A percentile compares a stretch with the other conserved stretches of the same genome.
phyloP scores from a whole-genome alignment of 2,329 filamentous ascomycete species.

The Ophiocordyceps sinensis region DNA sequence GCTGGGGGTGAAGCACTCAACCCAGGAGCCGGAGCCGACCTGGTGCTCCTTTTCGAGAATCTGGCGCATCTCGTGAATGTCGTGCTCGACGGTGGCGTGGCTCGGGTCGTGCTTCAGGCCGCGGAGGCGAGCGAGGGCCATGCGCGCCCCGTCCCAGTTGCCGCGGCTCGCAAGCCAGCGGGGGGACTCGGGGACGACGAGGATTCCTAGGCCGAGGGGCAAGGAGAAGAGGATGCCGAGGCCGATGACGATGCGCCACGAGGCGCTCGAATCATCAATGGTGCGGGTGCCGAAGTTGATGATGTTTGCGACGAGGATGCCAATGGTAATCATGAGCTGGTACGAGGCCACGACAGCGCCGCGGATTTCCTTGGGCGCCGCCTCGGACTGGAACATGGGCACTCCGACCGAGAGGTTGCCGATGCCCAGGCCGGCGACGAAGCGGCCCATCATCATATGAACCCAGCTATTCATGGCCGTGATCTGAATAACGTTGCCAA shows the following conservation, averaged over 20 bases:
- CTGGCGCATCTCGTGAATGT: slow-evolving; percentile 36
- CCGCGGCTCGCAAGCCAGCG: slow-evolving; percentile 36
- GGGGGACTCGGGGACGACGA: slow-evolving; percentile 41
- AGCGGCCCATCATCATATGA: slow-evolving; percentile 50
- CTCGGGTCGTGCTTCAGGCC: slow-evolving; percentile 32
- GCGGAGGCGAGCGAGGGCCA: slow-evolving; percentile 37
- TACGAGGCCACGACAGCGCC: slow-evolving; percentile 55
- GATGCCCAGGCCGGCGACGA: slow-evolving; percentile 52
- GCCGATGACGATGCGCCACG: slow-evolving; percentile 50
- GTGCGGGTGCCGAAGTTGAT: slow-evolving; percentile 37
- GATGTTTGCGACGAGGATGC: slow-evolving; percentile 44
- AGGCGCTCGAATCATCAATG: slow-evolving; percentile 23
- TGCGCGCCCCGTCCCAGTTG: slow-evolving; percentile 31
- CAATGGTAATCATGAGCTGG: slow-evolving; percentile 60
- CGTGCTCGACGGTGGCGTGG: slow-evolving; percentile 31
- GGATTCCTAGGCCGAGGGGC: slow-evolving; percentile 36
- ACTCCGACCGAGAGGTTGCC: slow-evolving; percentile 52
- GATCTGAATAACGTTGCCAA: slow-evolving; percentile 55
- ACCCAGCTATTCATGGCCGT: slow-evolving; percentile 44
- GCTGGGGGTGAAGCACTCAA: slow-evolving; percentile 47
- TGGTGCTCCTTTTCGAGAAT: slow-evolving; percentile 28
- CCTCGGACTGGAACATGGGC: slow-evolving; percentile 54
- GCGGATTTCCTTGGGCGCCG: slow-evolving; percentile 45
- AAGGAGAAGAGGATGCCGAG: slow-evolving; percentile 38
- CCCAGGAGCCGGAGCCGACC: slow-evolving; percentile 34